Percentiles rank a stretch among this genome's conserved stretches.
These are phyloP conservation scores for Cnidoscolus chayamansa DNA, from an alignment of 441 rosid genomes.

Conservation along the genomic window DNA sequence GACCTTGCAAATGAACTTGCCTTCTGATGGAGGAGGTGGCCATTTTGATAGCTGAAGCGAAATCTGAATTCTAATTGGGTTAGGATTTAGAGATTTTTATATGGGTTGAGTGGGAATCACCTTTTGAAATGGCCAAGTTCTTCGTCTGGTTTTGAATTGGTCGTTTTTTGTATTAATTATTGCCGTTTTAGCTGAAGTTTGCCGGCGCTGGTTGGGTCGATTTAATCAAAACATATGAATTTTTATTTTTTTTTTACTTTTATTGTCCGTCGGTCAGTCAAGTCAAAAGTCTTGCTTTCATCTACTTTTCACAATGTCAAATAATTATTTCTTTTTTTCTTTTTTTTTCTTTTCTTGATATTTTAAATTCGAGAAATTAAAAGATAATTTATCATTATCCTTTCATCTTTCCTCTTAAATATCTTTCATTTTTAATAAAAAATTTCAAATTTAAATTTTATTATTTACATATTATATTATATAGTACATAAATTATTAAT, in stretches of 20 bases:
- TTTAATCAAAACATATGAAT: no score
- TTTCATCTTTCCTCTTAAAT: no score
- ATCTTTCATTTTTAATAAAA: no score
- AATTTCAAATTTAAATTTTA: no score
- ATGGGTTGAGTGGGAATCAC: background rate
- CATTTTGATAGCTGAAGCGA: background rate
- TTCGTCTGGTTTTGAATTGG: constrained; percentile 9
- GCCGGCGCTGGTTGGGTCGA: constrained; percentile 12
- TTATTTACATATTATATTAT: no score
- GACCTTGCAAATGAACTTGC: constrained; percentile 25
- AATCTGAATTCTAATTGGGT: background rate
- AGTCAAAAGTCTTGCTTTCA: constrained; percentile 1
- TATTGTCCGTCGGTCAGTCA: background rate
- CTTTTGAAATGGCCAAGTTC: constrained; percentile 1
- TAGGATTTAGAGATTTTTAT: background rate
- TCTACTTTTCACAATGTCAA: background rate
- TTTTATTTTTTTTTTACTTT: no score
- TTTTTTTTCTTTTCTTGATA: no score
- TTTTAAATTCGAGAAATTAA: no score
- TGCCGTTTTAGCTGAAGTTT: background rate
- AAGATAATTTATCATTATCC: no score
- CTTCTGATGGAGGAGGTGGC: background rate
- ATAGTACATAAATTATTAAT: no score
- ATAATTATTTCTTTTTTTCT: background rate
- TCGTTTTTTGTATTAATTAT: background rate